A percentile compares a stretch with the other conserved stretches of the same genome.
phyloP scores from a whole-genome alignment of 2,329 filamentous ascomycete species.

The Verticillium alfalfae region DNA sequence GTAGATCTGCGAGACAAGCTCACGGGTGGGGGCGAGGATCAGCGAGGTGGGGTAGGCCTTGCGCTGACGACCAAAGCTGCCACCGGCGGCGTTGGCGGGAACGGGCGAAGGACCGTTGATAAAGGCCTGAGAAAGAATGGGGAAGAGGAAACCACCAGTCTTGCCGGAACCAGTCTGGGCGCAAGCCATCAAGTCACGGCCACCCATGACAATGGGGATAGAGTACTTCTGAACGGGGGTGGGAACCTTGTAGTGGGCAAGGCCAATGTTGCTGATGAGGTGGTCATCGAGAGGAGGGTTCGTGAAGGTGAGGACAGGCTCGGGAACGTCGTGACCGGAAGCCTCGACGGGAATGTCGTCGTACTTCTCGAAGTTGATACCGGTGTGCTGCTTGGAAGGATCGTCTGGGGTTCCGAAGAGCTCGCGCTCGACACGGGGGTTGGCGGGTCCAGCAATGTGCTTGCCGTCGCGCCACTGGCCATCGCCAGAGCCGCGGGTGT shows the following conservation, averaged over 20 bases:
- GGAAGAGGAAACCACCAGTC: slow-evolving; percentile 99
- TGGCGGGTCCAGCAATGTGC: slow-evolving; percentile 84
- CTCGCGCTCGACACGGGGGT: slow-evolving; percentile 88
- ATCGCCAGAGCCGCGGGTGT: slow-evolving; percentile 80
- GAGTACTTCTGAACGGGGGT: slow-evolving; percentile 99
- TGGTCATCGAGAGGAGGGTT: slow-evolving; percentile 96
- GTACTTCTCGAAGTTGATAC: slow-evolving; percentile 99
- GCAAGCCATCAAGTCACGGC: slow-evolving; percentile 98
- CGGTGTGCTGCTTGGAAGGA: slow-evolving; percentile 89
- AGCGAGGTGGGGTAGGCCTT: slow-evolving; percentile 96
- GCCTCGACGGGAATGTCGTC: slow-evolving; percentile 99
- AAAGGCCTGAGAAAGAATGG: slow-evolving; percentile 97
- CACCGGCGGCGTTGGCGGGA: slow-evolving; percentile 57
- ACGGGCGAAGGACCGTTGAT: slow-evolving; percentile 73
- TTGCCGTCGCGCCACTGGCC: slow-evolving; percentile 97
- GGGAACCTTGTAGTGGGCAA: slow-evolving; percentile 90
- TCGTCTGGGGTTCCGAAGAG: slow-evolving; percentile 90
- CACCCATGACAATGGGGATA: slow-evolving; percentile 96
- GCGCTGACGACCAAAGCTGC: slow-evolving; percentile 84
- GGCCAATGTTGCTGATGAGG: slow-evolving; percentile 84
- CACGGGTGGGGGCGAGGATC: slow-evolving; percentile 93
- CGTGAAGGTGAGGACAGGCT: slow-evolving; percentile 83
- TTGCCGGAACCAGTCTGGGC: slow-evolving; percentile 99
- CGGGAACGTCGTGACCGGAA: slow-evolving; percentile 87
- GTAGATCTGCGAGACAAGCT: slow-evolving; percentile 97